A percentile compares a stretch with the other conserved stretches of the same genome.
These are phyloP conservation scores for Ustilago shanxiensis DNA, from an alignment of 1,284 basidiomycete species.

Conservation along the genomic window DNA sequence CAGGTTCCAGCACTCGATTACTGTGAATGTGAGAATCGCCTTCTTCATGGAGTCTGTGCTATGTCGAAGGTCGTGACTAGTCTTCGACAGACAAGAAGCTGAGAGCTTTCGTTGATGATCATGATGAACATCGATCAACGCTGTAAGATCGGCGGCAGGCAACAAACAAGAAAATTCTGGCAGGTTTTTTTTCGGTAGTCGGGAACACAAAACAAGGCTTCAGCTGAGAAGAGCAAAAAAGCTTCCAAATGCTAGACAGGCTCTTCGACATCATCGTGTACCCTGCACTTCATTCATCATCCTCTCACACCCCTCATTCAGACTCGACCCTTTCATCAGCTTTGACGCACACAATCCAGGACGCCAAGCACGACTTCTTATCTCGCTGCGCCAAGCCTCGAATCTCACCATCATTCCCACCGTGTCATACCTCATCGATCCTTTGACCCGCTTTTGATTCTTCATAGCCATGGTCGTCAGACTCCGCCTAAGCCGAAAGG, in stretches of 20 bases:
- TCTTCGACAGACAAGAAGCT: not conserved
- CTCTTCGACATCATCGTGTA: not conserved
- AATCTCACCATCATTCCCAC: not conserved
- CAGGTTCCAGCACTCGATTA: not conserved
- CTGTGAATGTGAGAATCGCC: not conserved
- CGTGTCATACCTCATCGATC: not conserved
- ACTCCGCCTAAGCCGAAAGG: conserved; percentile 87
- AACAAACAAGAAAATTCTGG: not conserved
- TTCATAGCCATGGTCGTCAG: conserved; percentile 81
- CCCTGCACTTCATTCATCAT: not conserved
- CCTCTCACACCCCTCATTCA: too few species aligned
- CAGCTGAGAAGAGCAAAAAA: conserved; percentile 11
- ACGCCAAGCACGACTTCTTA: not conserved
- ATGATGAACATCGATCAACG: not conserved
- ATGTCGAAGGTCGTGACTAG: not conserved
- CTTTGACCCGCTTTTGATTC: too few species aligned
- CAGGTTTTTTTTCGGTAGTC: conserved; percentile 13
- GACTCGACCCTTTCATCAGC: too few species aligned
- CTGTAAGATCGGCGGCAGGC: not conserved
- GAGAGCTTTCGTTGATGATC: not conserved
- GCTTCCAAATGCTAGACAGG: not conserved
- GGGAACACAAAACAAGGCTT: not conserved
- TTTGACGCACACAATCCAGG: too few species aligned
- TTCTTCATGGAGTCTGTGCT: not conserved
- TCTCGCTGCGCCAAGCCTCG: not conserved